These are phyloP conservation scores for Candida gorgasii DNA, from an alignment of 805 yeast species.

Conservation along the genomic window DNA sequence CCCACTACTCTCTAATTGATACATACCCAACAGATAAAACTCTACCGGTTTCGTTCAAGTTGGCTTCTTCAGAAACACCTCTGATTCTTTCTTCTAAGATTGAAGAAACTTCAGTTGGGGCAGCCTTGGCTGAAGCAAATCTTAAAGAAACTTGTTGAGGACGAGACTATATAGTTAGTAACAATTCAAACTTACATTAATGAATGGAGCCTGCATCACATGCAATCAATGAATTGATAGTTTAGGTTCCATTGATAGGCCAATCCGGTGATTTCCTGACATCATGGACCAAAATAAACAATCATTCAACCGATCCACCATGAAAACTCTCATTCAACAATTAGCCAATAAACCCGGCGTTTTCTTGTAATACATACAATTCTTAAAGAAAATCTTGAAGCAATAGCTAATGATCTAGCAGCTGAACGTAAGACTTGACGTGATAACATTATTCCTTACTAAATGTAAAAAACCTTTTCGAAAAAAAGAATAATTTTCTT, in stretches of 20 bases:
- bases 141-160: conserved; percentile 71
- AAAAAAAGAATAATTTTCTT: conserved; percentile 9
- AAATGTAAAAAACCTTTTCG: conserved; percentile 6
- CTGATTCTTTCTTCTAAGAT: conserved; percentile 99
- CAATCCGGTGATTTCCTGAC: neutral
- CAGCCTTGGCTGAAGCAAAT: conserved; percentile 94
- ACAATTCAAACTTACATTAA: neutral
- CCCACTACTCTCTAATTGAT: neutral
- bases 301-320: neutral
- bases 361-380: conserved; percentile 28
- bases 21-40: conserved; percentile 95
- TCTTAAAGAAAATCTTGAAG: conserved; percentile 32
- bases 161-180: conserved; percentile 56
- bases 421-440: conserved; percentile 86
- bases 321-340: neutral
- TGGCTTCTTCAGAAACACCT: conserved; percentile 97
- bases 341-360: neutral
- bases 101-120: conserved; percentile 99
- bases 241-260: neutral
- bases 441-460: conserved; percentile 57
- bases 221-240: conserved; percentile 1
- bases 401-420: conserved; percentile 68
- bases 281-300: neutral
- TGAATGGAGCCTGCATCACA: neutral
- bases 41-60: conserved; percentile 99